A percentile compares a stretch with the other conserved stretches of the same genome.
Evolutionary conservation across 768 basidiomycete genomes (phyloP).

Genomic region (Termitomyces sp.): DNA sequence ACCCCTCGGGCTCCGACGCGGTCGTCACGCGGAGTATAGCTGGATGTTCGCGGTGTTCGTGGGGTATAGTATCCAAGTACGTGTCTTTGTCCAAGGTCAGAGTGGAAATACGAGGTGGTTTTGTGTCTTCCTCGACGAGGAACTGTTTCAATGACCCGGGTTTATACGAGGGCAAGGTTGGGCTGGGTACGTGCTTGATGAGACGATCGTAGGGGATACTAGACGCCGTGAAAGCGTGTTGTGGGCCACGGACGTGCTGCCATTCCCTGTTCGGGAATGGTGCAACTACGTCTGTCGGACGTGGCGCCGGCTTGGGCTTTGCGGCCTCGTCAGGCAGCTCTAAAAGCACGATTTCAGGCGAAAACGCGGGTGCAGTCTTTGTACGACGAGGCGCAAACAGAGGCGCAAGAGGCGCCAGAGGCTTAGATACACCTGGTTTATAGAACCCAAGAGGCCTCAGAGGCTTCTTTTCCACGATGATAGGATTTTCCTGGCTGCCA

Average conservation of each 20-base stretch:
- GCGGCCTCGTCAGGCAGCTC: constrained; percentile 1
- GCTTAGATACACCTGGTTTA: constrained; percentile 19
- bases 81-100: constrained; percentile 5
- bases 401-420: constrained; percentile 35
- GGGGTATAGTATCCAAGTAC: constrained; percentile 22
- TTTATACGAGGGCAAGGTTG: not conserved
- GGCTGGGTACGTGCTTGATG: not conserved
- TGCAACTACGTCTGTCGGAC: constrained; percentile 12
- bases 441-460: constrained; percentile 2
- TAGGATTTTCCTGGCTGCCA: constrained; percentile 35
- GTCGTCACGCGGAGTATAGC: constrained; percentile 37
- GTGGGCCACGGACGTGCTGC: constrained; percentile 62
- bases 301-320: constrained; percentile 1
- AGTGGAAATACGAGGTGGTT: not conserved
- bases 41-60: constrained; percentile 39
- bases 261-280: constrained; percentile 45
- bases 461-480: constrained; percentile 40
- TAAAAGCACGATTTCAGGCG: constrained; percentile 1
- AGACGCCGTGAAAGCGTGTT: constrained; percentile 30
- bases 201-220: constrained; percentile 9
- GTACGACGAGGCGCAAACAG: constrained; percentile 36
- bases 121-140: not conserved
- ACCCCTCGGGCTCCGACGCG: not conserved
- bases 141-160: not conserved
- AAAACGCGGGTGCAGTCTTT: constrained; percentile 9